phyloP scores from a whole-genome alignment of 2,329 filamentous ascomycete species.

The Hypoxylon sp. region DNA sequence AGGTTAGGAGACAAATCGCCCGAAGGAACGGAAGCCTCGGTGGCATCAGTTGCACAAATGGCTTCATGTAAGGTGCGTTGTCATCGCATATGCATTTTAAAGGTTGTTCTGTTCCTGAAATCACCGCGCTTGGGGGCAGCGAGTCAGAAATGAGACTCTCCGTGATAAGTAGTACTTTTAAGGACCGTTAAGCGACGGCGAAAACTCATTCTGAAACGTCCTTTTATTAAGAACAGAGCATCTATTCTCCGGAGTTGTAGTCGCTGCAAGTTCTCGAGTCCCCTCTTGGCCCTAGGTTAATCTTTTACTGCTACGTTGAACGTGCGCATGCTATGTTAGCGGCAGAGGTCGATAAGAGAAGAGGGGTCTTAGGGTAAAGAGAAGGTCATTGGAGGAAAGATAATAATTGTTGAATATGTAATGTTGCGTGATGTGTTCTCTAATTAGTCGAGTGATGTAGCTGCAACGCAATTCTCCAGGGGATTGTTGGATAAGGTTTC shows the following conservation, averaged over 20 bases:
- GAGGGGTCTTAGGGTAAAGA: constrained; percentile 21
- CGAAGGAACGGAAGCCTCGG: constrained; percentile 40
- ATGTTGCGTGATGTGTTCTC: constrained; percentile 42
- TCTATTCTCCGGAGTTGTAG: constrained; percentile 20
- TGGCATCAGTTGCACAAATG: constrained; percentile 35
- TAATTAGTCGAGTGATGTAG: constrained; percentile 40
- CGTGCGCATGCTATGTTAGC: constrained; percentile 35
- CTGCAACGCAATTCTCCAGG: constrained; percentile 32
- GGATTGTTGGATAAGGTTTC: constrained; percentile 42
- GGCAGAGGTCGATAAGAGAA: constrained; percentile 22
- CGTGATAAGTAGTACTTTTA: constrained; percentile 18
- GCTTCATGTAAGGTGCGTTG: constrained; percentile 36
- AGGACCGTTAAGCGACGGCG: constrained; percentile 21
- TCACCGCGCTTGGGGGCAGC: constrained; percentile 20
- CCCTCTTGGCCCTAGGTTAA: constrained; percentile 17
- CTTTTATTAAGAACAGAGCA: constrained; percentile 14
- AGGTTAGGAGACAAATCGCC: constrained; percentile 35
- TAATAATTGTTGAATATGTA: constrained; percentile 24
- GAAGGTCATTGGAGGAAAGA: constrained; percentile 29
- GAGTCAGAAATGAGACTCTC: constrained; percentile 14
- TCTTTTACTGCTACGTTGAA: constrained; percentile 36
- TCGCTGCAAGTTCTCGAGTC: constrained; percentile 21
- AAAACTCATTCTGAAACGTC: constrained; percentile 34
- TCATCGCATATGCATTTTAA: constrained; percentile 39
- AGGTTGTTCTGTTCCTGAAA: constrained; percentile 31